Percentiles rank a stretch among this genome's conserved stretches.
Evolutionary conservation across 257 asterid species (phyloP).

Genomic region (Anisodus acutangulus): DNA sequence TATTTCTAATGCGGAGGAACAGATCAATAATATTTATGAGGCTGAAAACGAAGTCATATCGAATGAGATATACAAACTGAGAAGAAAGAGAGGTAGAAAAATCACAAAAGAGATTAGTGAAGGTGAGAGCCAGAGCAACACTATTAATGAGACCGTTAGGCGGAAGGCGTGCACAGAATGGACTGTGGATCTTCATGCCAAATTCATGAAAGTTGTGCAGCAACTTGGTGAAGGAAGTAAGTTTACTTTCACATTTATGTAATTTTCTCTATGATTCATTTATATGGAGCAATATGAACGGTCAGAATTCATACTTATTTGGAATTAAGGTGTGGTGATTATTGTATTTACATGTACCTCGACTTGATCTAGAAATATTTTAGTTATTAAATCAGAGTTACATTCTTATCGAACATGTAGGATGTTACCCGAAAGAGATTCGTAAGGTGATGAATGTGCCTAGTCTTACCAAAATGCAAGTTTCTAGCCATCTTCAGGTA

Average conservation of each 20-base stretch:
- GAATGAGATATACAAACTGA: neutral
- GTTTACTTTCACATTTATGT: neutral
- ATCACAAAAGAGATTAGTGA: neutral
- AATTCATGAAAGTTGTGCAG: conserved; percentile 34
- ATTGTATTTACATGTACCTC: too few relatives aligned
- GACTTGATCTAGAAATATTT: too few relatives aligned
- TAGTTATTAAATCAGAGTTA: too few relatives aligned
- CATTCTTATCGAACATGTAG: neutral
- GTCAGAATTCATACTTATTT: too few relatives aligned
- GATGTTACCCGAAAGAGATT: too few relatives aligned
- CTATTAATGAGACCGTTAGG: neutral
- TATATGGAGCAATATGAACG: too few relatives aligned
- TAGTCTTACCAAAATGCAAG: too few relatives aligned
- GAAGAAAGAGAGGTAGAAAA: neutral
- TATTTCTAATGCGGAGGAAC: neutral
- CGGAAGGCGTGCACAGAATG: conserved; percentile 28
- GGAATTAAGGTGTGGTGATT: too few relatives aligned
- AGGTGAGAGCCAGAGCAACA: neutral
- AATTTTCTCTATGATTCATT: too few relatives aligned
- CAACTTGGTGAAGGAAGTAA: conserved; percentile 44
- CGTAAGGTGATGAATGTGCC: too few relatives aligned
- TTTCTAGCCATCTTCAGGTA: too few relatives aligned
- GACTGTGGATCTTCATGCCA: conserved; percentile 36
- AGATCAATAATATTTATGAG: neutral
- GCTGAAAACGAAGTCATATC: neutral